phyloP scores from a whole-genome alignment of 1,284 basidiomycete genomes.

The Ceratobasidium sp. region DNA sequence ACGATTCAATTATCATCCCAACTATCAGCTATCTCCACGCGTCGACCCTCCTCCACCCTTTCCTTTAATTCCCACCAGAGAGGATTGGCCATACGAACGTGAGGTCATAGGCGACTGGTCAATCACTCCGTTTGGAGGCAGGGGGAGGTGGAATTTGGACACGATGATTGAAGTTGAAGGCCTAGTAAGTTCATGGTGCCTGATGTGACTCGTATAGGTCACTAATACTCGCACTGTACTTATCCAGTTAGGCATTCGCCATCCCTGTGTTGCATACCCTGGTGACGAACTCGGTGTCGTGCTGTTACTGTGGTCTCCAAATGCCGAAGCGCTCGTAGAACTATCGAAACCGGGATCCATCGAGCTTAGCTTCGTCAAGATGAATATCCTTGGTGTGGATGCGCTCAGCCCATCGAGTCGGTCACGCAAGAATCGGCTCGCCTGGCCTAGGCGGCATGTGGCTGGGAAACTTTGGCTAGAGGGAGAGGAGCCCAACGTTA shows the following conservation, averaged over 20 bases:
- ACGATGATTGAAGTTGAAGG: conserved; percentile 25
- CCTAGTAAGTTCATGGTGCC: neutral
- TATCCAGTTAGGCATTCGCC: conserved; percentile 18
- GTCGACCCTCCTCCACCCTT: conserved; percentile 10
- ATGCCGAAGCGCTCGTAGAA: conserved; percentile 6
- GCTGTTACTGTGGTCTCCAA: conserved; percentile 20
- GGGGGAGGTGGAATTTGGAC: conserved; percentile 24
- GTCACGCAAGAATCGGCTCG: conserved; percentile 18
- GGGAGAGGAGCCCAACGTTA: conserved; percentile 5
- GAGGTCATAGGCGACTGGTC: conserved; percentile 31
- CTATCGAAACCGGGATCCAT: conserved; percentile 23
- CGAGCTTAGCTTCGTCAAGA: conserved; percentile 21
- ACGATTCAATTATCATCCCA: conserved; percentile 39
- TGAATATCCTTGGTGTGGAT: conserved; percentile 30
- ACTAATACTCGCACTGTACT: neutral
- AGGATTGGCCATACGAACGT: conserved; percentile 38
- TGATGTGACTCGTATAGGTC: neutral
- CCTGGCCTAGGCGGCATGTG: conserved; percentile 5
- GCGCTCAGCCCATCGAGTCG: conserved; percentile 38
- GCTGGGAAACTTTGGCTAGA: conserved; percentile 25
- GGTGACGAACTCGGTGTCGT: conserved; percentile 11
- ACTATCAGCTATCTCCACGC: conserved; percentile 1
- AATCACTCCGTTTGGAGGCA: conserved; percentile 36
- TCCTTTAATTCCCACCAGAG: conserved; percentile 29
- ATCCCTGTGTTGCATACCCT: conserved; percentile 11